A percentile compares a stretch with the other conserved stretches of the same genome.
Evolutionary conservation across 371 early-diverging fungal genomes (phyloP).

Genomic region (Basidiobolus meristosporus): DNA sequence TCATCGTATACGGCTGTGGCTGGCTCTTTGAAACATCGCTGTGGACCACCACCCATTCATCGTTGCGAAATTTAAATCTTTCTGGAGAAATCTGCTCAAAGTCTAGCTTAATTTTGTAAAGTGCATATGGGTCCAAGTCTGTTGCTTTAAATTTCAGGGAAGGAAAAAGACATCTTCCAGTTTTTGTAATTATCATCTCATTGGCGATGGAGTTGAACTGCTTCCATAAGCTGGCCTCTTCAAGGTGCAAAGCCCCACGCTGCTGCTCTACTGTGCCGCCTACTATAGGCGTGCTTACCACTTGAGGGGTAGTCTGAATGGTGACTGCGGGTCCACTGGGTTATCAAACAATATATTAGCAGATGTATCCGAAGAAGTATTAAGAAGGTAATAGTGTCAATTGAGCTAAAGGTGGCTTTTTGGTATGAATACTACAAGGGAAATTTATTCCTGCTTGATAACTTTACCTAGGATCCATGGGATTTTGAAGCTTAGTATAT

Average conservation of each 20-base stretch:
- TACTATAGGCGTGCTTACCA: too few relatives aligned
- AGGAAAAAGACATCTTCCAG: conserved; percentile 28
- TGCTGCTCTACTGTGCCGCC: neutral
- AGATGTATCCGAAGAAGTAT: too few relatives aligned
- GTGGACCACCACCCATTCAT: conserved; percentile 10
- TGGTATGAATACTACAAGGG: too few relatives aligned
- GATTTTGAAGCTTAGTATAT: too few relatives aligned
- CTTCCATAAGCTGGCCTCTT: conserved; percentile 14
- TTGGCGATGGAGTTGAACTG: conserved; percentile 12
- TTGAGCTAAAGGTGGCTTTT: too few relatives aligned
- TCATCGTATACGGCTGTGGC: neutral
- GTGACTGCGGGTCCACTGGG: too few relatives aligned
- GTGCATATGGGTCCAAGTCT: conserved; percentile 10
- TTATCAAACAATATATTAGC: too few relatives aligned
- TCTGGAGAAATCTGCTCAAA: conserved; percentile 11
- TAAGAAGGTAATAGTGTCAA: too few relatives aligned
- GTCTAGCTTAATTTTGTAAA: conserved; percentile 16
- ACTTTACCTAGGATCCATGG: too few relatives aligned
- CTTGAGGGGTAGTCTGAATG: too few relatives aligned
- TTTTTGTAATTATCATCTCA: conserved; percentile 32
- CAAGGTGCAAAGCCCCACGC: conserved; percentile 4
- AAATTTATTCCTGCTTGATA: too few relatives aligned
- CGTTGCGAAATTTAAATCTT: conserved; percentile 12
- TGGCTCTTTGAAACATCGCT: conserved; percentile 1
- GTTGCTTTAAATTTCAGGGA: conserved; percentile 10